Evolutionary conservation across 257 asterid genomes (phyloP), one percentile per base, ranked within the genome.

Genomic region (Avicennia marina): DNA sequence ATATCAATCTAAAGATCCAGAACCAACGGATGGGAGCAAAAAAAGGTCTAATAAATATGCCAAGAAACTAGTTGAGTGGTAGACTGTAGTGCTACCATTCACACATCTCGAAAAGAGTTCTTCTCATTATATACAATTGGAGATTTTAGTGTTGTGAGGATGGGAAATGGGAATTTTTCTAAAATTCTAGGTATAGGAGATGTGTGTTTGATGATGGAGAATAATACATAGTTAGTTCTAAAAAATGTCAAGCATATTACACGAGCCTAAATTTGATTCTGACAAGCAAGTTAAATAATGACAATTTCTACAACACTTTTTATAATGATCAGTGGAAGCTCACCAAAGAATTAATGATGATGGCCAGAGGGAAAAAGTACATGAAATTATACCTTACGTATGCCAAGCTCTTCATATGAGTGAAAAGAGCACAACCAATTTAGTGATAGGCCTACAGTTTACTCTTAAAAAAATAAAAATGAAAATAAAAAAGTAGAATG

Each of bases 181-280:
- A 4, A 43, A 20, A 16, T 43, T 16, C 9, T 43, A 12, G 49
- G 49, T 20, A n/a, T 12, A 6, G 2, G 19, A 16, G 20, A 16
- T 43, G 7, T 43, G 9, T 43, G 49, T 1, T 43, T 43, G 49
- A 16, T 7, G 21, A 43, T 16, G 2, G 17, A 20, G 20, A 13
- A 45, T 15, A 11, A 19, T 7, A 18, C 19, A 1, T 8, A 18
- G 24, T 5, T 55, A 18, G 0, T 60, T 0, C 18, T 67, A 4
- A 67, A 52, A 24, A 24, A 51, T 51, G 62, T 51, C 1, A 67
- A 7, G 12, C 32, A 67, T 58, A 62, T 42, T 6, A 40, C 4
- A 44, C 52, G 11, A 21, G 52, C 17, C 39, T 67, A 16, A 52
- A 67, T 42, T 38, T 67, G 13, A 60, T 67, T 7, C 52, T 10